These are phyloP conservation scores for Protomyces arabidopsidicola DNA, from an alignment of 1,139 yeast genomes.

Conservation along the genomic window DNA sequence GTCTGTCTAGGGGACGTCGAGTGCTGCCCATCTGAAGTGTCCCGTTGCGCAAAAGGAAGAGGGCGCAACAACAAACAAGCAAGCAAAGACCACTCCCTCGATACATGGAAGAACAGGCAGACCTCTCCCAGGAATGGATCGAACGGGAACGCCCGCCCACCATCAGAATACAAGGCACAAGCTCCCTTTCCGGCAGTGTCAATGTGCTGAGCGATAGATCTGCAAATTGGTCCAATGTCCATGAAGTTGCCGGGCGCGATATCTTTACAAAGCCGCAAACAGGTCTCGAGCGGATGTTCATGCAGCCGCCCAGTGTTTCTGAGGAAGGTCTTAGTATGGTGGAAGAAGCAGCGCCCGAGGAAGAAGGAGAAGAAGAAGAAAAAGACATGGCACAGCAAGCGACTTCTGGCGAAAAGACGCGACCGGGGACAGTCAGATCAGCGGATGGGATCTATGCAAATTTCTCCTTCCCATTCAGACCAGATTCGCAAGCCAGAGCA, in stretches of 20 bases:
- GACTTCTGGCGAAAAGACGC: background rate
- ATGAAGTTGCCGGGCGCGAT: slow-evolving; percentile 4
- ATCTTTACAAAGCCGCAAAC: slow-evolving; percentile 17
- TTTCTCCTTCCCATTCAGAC: slow-evolving; percentile 13
- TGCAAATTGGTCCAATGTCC: slow-evolving; percentile 14
- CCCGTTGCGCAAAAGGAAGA: background rate
- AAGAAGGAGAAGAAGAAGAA: background rate
- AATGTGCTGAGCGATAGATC: slow-evolving; percentile 13
- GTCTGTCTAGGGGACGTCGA: too few species aligned
- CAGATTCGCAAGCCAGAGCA: background rate
- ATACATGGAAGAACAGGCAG: slow-evolving; percentile 1
- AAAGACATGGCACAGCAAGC: background rate
- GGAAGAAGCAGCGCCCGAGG: slow-evolving; percentile 1
- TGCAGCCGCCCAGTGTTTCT: background rate
- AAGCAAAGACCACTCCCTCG: background rate
- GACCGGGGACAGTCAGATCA: slow-evolving; percentile 7
- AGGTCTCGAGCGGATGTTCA: slow-evolving; percentile 8
- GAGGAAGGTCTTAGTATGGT: slow-evolving; percentile 14
- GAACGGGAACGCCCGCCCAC: slow-evolving; percentile 25
- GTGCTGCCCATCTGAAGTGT: background rate
- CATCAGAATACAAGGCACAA: background rate
- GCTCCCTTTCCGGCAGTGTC: slow-evolving; percentile 22
- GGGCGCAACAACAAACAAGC: background rate
- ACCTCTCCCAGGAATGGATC: slow-evolving; percentile 21
- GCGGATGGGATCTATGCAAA: slow-evolving; percentile 17